Conservation (phyloP, 1,139 yeast genomes). For the Pichia sp. region DNA sequence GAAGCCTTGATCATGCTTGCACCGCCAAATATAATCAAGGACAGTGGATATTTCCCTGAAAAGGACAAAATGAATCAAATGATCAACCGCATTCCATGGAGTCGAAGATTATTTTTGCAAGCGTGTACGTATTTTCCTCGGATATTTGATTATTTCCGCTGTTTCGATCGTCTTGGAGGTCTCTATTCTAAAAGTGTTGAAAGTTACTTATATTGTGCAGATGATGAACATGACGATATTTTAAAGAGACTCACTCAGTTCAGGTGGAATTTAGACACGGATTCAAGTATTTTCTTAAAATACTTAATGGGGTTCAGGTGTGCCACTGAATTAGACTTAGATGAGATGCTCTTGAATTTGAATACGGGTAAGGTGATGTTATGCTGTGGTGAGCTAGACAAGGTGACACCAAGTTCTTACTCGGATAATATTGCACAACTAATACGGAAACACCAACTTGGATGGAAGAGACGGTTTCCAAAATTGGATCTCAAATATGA, state of each 20-base stretch:
- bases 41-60: too few species aligned
- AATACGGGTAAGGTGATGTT: constrained; percentile 3
- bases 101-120: constrained; percentile 13
- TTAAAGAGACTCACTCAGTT: constrained; percentile 52
- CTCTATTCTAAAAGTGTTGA: constrained; percentile 48
- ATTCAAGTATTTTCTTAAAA: constrained; percentile 45
- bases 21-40: constrained; percentile 40
- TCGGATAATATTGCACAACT: constrained; percentile 24
- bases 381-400: constrained; percentile 49
- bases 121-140: constrained; percentile 37
- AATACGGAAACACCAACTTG: constrained; percentile 5
- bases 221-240: constrained; percentile 17
- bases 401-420: constrained; percentile 41
- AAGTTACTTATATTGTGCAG: constrained; percentile 22
- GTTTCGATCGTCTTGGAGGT: constrained; percentile 59
- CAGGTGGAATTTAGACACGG: constrained; percentile 65
- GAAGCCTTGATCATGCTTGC: constrained; percentile 45
- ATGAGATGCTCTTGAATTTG: constrained; percentile 9
- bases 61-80: neutral
- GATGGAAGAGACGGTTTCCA: too few species aligned
- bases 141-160: constrained; percentile 48
- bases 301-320: constrained; percentile 45
- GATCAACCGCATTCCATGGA: constrained; percentile 17
- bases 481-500: constrained; percentile 19
- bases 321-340: constrained; percentile 39